Percentiles rank a stretch among this genome's conserved stretches.
Evolutionary conservation across 2,329 filamentous ascomycete species (phyloP).

Genomic region (Ascosphaera acerosa): DNA sequence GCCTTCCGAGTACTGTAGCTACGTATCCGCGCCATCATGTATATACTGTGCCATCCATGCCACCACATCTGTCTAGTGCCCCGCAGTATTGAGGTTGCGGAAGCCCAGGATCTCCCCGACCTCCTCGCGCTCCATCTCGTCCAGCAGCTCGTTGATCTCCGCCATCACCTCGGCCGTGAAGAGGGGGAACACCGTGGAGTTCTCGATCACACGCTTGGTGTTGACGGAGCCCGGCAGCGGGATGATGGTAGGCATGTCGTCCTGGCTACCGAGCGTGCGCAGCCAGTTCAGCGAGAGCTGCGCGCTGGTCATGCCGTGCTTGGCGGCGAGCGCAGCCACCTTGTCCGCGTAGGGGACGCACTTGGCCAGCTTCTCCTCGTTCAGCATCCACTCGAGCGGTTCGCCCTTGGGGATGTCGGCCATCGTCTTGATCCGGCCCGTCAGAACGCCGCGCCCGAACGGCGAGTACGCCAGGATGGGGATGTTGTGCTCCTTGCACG

Average conservation of each 20-base stretch:
- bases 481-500: constrained; percentile 31
- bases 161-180: constrained; percentile 18
- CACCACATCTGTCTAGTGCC: neutral
- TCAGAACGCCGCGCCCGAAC: constrained; percentile 30
- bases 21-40: neutral
- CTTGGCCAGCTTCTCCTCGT: constrained; percentile 24
- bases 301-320: constrained; percentile 19
- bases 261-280: constrained; percentile 15
- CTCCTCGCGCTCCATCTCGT: constrained; percentile 17
- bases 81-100: too few species aligned
- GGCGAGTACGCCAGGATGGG: constrained; percentile 35
- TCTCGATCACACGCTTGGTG: constrained; percentile 14
- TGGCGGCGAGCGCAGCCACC: constrained; percentile 19
- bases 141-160: constrained; percentile 26
- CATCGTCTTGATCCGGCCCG: constrained; percentile 22
- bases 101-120: neutral
- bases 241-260: constrained; percentile 20
- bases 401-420: constrained; percentile 25
- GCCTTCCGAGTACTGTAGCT: neutral
- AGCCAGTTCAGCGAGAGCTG: constrained; percentile 28
- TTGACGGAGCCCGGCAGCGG: constrained; percentile 16
- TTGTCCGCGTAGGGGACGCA: constrained; percentile 25
- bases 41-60: neutral
- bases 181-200: constrained; percentile 9
- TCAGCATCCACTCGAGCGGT: constrained; percentile 18